These are phyloP conservation scores for Cercospora sp. DNA, from an alignment of 2,329 filamentous ascomycete genomes.

Conservation along the genomic window DNA sequence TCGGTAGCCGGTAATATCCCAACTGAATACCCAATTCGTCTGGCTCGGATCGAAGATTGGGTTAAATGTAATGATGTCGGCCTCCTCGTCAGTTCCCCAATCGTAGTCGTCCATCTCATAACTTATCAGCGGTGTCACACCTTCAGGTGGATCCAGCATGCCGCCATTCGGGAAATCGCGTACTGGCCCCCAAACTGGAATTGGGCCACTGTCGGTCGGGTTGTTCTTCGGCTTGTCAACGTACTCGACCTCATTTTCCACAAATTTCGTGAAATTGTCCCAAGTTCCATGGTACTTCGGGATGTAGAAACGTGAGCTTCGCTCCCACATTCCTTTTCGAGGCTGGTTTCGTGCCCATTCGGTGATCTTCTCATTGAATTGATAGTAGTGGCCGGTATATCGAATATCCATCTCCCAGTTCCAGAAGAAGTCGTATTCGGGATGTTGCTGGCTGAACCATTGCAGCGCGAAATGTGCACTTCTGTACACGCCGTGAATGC, in stretches of 20 bases:
- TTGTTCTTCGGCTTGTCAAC: constrained; percentile 55
- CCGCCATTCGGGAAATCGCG: constrained; percentile 48
- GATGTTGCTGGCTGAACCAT: constrained; percentile 54
- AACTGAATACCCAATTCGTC: constrained; percentile 71
- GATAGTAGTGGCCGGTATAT: constrained; percentile 79
- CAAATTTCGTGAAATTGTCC: constrained; percentile 64
- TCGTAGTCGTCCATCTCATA: constrained; percentile 66
- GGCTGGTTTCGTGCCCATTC: constrained; percentile 68
- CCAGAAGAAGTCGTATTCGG: constrained; percentile 63
- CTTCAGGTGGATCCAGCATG: constrained; percentile 61
- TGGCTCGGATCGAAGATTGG: constrained; percentile 76
- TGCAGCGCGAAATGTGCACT: constrained; percentile 54
- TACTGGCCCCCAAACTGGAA: constrained; percentile 67
- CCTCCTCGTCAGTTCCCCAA: constrained; percentile 76
- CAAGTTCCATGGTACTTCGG: constrained; percentile 68
- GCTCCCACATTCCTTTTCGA: constrained; percentile 71
- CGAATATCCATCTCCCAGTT: constrained; percentile 90
- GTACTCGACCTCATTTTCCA: constrained; percentile 59
- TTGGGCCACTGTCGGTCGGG: constrained; percentile 49
- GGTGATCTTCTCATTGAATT: constrained; percentile 68
- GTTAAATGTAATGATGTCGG: constrained; percentile 71
- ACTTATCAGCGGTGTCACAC: constrained; percentile 62
- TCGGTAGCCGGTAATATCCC: constrained; percentile 68
- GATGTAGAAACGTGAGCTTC: constrained; percentile 72
- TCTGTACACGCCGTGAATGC: constrained; percentile 89